A percentile compares a stretch with the other conserved stretches of the same genome.
Evolutionary conservation across 495 filamentous ascomycete genomes (phyloP).

Genomic region (Usnea hakonensis): DNA sequence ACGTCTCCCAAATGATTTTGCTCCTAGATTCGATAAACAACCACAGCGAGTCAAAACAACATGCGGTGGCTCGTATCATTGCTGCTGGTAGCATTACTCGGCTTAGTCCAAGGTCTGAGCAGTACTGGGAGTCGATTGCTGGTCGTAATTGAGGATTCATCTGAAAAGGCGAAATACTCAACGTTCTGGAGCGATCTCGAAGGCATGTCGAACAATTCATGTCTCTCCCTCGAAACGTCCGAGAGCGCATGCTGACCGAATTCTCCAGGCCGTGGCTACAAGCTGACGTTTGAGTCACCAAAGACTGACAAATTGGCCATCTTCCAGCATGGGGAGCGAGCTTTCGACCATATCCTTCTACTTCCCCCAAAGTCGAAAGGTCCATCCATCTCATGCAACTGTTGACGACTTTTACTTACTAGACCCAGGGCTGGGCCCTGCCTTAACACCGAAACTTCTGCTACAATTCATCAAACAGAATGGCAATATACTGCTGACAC

Average conservation of each 20-base stretch:
- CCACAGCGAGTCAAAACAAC: conserved; percentile 24
- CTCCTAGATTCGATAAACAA: neutral
- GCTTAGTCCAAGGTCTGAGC: conserved; percentile 67
- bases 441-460: conserved; percentile 75
- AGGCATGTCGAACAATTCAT: conserved; percentile 43
- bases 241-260: conserved; percentile 13
- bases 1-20: conserved; percentile 18
- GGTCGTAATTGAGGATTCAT: conserved; percentile 75
- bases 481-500: conserved; percentile 87
- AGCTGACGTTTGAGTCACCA: conserved; percentile 71
- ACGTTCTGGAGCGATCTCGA: conserved; percentile 75
- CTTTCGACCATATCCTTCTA: conserved; percentile 84
- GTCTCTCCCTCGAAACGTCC: neutral
- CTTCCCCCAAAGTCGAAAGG: conserved; percentile 85
- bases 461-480: conserved; percentile 85
- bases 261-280: conserved; percentile 67
- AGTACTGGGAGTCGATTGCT: conserved; percentile 73
- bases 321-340: conserved; percentile 78
- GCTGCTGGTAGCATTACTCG: conserved; percentile 54
- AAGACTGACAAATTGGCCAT: conserved; percentile 76
- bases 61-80: conserved; percentile 76
- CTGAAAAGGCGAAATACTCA: conserved; percentile 71
- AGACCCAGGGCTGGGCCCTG: conserved; percentile 68
- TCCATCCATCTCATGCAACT: conserved; percentile 29
- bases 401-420: conserved; percentile 28